Base-by-base conservation (phyloP, 2,329 filamentous ascomycete genomes). In the Phialophora verrucosa region DNA sequence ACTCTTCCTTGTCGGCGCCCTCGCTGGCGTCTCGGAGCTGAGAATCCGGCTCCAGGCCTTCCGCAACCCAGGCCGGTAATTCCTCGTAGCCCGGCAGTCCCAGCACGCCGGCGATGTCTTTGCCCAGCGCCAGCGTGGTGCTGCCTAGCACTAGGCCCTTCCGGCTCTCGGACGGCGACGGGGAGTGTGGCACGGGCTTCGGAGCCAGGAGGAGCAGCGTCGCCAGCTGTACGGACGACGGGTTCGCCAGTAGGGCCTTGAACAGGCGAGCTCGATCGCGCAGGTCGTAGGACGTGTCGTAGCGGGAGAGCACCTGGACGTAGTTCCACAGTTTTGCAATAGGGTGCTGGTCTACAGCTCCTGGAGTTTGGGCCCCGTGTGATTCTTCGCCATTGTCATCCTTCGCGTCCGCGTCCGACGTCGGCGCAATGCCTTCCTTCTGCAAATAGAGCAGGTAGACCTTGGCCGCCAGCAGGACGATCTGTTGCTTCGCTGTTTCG, bases 211-310 rank as follows among this genome's bases (percentile, higher is more conserved):
- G 88, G 76, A 98, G 90, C 14, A 99, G 83, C 0, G 91, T 93
- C 2, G 95, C 95, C 17, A 99, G 86, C 76, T 98, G 92, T 0
- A 88, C 90, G 7, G 86, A 87, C 2, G 84, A 83, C 0, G 93
- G 92, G 4, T 91, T 88, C 3, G 88, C 85, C 1, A 99, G 86
- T 1, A 99, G 87, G 0, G 93, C 86, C 70, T 91, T 92, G 81
- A 96, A 98, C 68, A 97, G 86, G 35, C 95, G 88, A 1, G 93
- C 89, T 27, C 95, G 90, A 76, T 98, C 95, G 70, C 95, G 92
- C 2, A 99, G 87, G 75, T 98, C 93, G 78, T 96, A 99, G 0
- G 93, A 97, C 0, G 90, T 92, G 74, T 98, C 95, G 77, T 98
- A 99, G 67, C 95, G 88, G 35, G 91, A 91, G 1, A 99, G 86